Evolutionary conservation across 176 grass and related monocot species (phyloP).

Genomic region (Carex parvula): DNA sequence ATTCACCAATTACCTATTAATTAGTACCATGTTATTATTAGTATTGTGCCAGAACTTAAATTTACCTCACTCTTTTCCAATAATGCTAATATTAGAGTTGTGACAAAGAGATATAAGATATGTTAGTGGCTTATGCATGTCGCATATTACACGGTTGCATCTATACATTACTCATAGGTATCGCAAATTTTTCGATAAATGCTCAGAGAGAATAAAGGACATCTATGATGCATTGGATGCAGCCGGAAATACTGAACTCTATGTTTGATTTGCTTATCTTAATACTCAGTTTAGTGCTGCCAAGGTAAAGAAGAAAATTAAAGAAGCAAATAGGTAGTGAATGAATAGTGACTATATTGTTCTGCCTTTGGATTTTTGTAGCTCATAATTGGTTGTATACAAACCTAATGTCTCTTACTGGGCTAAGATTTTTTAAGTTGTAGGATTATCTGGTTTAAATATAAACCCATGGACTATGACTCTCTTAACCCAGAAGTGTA

Average conservation of each 20-base stretch:
- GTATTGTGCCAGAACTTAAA: not conserved
- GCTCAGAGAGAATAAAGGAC: not conserved
- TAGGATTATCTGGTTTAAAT: not conserved
- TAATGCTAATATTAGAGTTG: not conserved
- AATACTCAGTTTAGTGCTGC: not conserved
- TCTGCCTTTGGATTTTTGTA: not conserved
- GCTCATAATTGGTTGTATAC: not conserved
- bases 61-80: not conserved
- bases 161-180: not conserved
- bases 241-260: not conserved
- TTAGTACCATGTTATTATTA: not conserved
- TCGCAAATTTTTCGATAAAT: not conserved
- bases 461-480: not conserved
- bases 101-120: not conserved
- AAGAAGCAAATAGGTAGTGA: not conserved
- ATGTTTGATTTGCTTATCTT: not conserved
- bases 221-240: not conserved
- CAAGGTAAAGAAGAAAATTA: not conserved
- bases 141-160: not conserved
- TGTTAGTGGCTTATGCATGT: not conserved
- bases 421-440: not conserved
- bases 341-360: not conserved
- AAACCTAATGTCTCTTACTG: not conserved
- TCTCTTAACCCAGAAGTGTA: not conserved
- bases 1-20: not conserved